These are phyloP conservation scores for Neurospora sublineolata DNA, from an alignment of 495 filamentous ascomycete species.

Conservation along the genomic window DNA sequence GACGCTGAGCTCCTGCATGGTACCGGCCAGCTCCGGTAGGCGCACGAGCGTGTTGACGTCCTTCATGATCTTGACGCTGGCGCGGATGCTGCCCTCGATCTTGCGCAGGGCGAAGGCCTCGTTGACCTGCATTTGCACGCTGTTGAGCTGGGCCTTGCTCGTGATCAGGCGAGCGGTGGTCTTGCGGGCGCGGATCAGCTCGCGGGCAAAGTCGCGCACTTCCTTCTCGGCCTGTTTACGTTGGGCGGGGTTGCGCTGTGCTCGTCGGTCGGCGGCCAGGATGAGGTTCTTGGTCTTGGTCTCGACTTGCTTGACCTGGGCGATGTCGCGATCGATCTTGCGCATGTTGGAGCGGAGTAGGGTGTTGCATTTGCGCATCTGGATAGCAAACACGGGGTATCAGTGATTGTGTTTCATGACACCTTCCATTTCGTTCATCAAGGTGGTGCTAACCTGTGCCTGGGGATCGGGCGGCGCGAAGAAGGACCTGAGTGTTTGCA, in stretches of 20 bases:
- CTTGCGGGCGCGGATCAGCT: conserved; percentile 73
- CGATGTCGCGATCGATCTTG: conserved; percentile 89
- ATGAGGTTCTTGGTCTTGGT: conserved; percentile 79
- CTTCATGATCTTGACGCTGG: conserved; percentile 87
- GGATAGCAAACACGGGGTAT: conserved; percentile 2
- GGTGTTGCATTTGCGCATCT: conserved; percentile 93
- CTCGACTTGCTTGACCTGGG: conserved; percentile 60
- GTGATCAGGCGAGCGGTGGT: conserved; percentile 64
- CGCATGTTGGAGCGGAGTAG: conserved; percentile 85
- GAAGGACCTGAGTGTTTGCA: conserved; percentile 79
- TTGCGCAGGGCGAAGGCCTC: conserved; percentile 93
- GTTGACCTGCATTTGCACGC: conserved; percentile 94
- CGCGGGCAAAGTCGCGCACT: conserved; percentile 75
- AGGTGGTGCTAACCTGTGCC: conserved; percentile 52
- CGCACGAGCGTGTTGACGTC: conserved; percentile 82
- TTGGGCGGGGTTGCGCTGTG: conserved; percentile 61
- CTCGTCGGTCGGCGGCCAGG: conserved; percentile 64
- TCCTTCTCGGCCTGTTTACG: conserved; percentile 65
- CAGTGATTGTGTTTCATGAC: background rate
- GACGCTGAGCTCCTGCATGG: conserved; percentile 78
- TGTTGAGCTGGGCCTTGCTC: conserved; percentile 80
- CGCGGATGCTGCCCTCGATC: conserved; percentile 86
- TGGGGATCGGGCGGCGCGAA: conserved; percentile 91
- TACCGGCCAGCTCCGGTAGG: conserved; percentile 75
- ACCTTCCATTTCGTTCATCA: background rate